phyloP scores from a whole-genome alignment of 495 filamentous ascomycete genomes.

The Tuber melanosporum region DNA sequence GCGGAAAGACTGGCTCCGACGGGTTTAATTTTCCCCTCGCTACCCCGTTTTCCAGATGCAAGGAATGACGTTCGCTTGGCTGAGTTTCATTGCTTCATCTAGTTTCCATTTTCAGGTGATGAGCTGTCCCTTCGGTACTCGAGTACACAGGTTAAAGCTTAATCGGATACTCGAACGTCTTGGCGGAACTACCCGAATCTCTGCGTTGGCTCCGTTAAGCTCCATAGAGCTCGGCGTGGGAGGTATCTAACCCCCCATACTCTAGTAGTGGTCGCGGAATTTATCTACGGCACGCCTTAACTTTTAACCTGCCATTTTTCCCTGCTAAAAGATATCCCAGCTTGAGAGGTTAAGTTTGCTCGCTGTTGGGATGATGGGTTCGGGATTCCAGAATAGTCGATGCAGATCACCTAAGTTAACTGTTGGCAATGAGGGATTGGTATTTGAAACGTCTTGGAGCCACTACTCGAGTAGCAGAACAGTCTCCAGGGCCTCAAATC shows the following conservation, averaged over 20 bases:
- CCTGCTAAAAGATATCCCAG: background rate
- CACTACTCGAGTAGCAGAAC: background rate
- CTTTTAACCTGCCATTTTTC: background rate
- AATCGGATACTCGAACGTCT: background rate
- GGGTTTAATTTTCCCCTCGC: background rate
- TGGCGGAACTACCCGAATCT: background rate
- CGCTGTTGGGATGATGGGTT: background rate
- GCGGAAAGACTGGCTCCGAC: background rate
- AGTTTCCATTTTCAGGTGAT: background rate
- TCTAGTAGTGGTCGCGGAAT: background rate
- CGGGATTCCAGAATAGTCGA: background rate
- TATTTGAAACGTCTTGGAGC: background rate
- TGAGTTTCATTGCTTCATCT: background rate
- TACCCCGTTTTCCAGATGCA: background rate
- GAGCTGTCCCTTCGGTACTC: background rate
- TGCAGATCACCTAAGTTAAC: background rate
- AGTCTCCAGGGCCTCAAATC: background rate
- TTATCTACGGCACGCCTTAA: background rate
- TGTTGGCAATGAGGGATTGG: background rate
- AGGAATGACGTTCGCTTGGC: background rate
- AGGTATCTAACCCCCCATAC: background rate
- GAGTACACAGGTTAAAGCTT: background rate
- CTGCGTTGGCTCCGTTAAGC: background rate
- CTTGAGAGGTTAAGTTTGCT: background rate
- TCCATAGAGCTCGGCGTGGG: background rate